Percentiles rank a stretch among this genome's conserved stretches.
Conservation (phyloP, 2,329 filamentous ascomycete genomes). For the Thelonectria blattea region DNA sequence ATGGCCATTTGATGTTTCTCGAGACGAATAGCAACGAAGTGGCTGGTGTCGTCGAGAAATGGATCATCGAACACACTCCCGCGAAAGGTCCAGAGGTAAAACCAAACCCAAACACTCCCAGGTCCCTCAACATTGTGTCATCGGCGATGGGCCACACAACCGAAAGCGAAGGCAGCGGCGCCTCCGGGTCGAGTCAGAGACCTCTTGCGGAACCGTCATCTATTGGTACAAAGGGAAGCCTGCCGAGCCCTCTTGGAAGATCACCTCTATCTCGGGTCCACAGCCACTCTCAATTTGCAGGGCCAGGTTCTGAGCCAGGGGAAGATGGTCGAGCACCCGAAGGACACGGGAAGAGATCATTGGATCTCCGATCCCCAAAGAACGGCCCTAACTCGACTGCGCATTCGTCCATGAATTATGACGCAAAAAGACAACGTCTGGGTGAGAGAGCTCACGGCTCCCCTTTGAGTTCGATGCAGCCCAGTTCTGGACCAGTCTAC, state of each 20-base stretch:
- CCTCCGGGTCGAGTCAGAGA: background rate
- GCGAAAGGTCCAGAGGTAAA: background rate
- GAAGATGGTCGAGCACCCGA: background rate
- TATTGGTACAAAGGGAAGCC: background rate
- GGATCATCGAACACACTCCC: conserved; percentile 39
- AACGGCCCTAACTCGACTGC: background rate
- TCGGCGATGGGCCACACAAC: background rate
- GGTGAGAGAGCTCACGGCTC: background rate
- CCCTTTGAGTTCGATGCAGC: background rate
- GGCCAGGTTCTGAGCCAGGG: background rate
- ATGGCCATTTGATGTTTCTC: conserved; percentile 62
- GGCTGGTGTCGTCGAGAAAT: conserved; percentile 45
- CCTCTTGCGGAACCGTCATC: background rate
- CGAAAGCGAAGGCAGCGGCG: background rate
- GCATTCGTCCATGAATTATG: background rate
- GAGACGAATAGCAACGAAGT: conserved; percentile 58
- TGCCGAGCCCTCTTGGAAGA: no score
- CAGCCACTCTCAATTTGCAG: background rate
- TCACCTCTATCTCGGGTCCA: background rate
- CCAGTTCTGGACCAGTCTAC: background rate
- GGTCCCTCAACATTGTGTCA: background rate
- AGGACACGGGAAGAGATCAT: background rate
- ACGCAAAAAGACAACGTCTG: background rate
- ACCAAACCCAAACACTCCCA: conserved; percentile 1
- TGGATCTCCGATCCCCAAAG: background rate